Base-by-base conservation (phyloP, 495 filamentous ascomycete species). In the Penicillium roqueforti region DNA sequence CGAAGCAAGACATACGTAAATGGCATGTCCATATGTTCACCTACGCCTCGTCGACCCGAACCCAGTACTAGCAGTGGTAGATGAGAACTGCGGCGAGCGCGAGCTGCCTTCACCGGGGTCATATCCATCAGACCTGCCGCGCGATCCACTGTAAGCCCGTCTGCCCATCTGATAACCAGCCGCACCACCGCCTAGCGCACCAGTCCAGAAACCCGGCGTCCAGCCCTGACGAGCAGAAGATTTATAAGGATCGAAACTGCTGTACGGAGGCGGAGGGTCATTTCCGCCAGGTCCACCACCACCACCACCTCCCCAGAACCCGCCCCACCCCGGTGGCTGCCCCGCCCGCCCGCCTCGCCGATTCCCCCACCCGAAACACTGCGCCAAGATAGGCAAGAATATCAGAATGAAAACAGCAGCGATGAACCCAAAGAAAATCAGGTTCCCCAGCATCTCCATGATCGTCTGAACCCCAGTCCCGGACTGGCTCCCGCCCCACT, bases 121-220 rank as follows among this genome's bases (percentile, higher is more conserved):
- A 46, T 59, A 54, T 1, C 39, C 41, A 55, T 52, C 47, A 45
- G 45, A 61, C 47, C 63, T 55, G 44, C 37, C 4, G 1, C 34
- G 34, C 9, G 28, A 32, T 40, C 36, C 34, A 45, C 62, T 45
- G 51, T 61, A 61, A 55, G 67, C 67, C 51, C 78, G 71, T 44
- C 80, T 81, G 2, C 87, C 87, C 18, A 88, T 81, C 34, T 80
- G 60, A 66, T 91, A 92, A 4, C 78, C 81, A 11, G 83, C 87
- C 8, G 87, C 87, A 1, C 83, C 85, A 36, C 90, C 89, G 36
- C 81, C 80, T 7, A 84, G 69, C 3, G 87, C 75, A 1, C 92
- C 92, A 16, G 80, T 77, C 93, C 91, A 96, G 63, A 96, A 96
- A 0, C 93, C 92, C 3, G 92, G 91, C 43, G 81, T 79, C 86